Evolutionary conservation across 2,329 filamentous ascomycete species (phyloP).

Genomic region (Ophiocordyceps camponoti-saundersi): DNA sequence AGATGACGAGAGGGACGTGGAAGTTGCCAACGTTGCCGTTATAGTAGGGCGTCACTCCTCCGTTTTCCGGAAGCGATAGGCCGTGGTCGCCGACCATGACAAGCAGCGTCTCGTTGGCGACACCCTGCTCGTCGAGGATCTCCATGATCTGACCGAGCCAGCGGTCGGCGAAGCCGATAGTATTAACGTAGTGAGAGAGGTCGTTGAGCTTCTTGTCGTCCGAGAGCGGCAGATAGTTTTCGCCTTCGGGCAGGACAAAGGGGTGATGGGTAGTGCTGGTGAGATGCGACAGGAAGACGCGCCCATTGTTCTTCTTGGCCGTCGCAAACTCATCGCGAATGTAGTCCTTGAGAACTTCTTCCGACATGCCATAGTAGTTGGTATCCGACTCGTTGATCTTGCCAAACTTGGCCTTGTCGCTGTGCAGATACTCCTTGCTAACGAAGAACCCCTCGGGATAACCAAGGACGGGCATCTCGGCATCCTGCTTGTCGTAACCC

Average conservation of each 20-base stretch:
- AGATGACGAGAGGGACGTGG: constrained; percentile 16
- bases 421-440: constrained; percentile 12
- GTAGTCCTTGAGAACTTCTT: constrained; percentile 15
- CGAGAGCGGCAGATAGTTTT: constrained; percentile 11
- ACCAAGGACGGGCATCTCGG: constrained; percentile 14
- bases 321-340: constrained; percentile 12
- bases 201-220: constrained; percentile 9
- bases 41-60: constrained; percentile 15
- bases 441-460: constrained; percentile 11
- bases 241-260: constrained; percentile 13
- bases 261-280: constrained; percentile 19
- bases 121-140: constrained; percentile 13
- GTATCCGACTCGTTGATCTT: constrained; percentile 12
- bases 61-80: constrained; percentile 14
- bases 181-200: constrained; percentile 16
- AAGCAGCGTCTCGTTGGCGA: constrained; percentile 15
- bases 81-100: constrained; percentile 17
- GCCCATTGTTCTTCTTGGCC: constrained; percentile 12
- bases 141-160: constrained; percentile 15
- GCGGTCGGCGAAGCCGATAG: constrained; percentile 14
- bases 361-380: constrained; percentile 18
- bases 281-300: constrained; percentile 17
- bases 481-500: constrained; percentile 16
- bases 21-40: constrained; percentile 16
- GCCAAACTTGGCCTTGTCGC: constrained; percentile 12